phyloP scores from a whole-genome alignment of 768 basidiomycete genomes.

The Infundibulicybe gibba region DNA sequence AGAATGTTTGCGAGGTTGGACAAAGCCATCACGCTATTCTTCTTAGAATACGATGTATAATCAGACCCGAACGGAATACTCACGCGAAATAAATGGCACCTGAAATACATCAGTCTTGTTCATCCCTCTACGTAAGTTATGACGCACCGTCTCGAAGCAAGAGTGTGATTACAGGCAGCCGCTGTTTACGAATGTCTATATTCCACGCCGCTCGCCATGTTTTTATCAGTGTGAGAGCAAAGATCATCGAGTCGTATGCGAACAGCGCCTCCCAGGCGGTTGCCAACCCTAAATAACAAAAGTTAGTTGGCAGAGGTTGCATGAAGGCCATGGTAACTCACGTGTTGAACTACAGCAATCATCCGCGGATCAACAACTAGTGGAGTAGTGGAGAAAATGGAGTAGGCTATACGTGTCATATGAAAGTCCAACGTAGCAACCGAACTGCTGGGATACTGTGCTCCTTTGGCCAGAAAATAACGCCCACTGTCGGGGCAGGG shows the following conservation, averaged over 20 bases:
- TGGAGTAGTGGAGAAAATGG: neutral
- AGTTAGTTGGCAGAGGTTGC: neutral
- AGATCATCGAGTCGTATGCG: slow-evolving; percentile 43
- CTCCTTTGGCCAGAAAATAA: slow-evolving; percentile 33
- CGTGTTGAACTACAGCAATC: slow-evolving; percentile 12
- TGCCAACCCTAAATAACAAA: slow-evolving; percentile 22
- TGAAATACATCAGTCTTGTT: slow-evolving; percentile 12
- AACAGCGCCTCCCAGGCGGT: slow-evolving; percentile 50
- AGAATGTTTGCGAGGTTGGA: slow-evolving; percentile 47
- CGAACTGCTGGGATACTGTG: slow-evolving; percentile 16
- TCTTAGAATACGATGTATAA: neutral
- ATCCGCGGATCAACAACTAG: neutral
- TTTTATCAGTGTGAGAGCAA: slow-evolving; percentile 43
- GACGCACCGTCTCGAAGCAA: slow-evolving; percentile 48
- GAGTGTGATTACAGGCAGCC: slow-evolving; percentile 35
- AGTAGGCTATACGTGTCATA: slow-evolving; percentile 26
- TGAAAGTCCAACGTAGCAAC: slow-evolving; percentile 31
- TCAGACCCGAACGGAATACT: slow-evolving; percentile 10
- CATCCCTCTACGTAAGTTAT: neutral
- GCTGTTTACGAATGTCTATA: slow-evolving; percentile 15
- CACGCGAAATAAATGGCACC: slow-evolving; percentile 57
- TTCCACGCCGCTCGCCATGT: slow-evolving; percentile 32
- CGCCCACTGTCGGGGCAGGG: slow-evolving; percentile 36
- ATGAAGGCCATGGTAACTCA: slow-evolving; percentile 1
- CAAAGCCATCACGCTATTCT: slow-evolving; percentile 44